phyloP scores from a whole-genome alignment of 2,329 filamentous ascomycete species.

The Aspergillus transmontanensis region DNA sequence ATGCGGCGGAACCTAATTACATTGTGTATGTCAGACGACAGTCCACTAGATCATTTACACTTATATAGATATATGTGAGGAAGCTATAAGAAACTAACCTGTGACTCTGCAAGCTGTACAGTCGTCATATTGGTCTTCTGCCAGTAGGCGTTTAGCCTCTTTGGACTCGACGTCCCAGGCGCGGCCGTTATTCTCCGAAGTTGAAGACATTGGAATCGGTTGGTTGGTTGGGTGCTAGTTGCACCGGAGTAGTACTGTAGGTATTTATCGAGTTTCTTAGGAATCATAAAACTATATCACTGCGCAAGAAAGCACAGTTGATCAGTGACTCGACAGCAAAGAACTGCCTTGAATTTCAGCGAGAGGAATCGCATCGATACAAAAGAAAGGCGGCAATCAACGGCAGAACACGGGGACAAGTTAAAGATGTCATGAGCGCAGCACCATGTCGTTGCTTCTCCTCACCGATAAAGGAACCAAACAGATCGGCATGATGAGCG shows the following conservation, averaged over 20 bases:
- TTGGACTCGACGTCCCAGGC: conserved; percentile 59
- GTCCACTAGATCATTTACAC: not conserved
- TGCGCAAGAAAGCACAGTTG: not conserved
- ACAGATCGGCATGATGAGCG: conserved; percentile 65
- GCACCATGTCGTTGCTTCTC: conserved; percentile 10
- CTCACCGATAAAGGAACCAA: conserved; percentile 23
- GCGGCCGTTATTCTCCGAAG: conserved; percentile 45
- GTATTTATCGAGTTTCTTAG: not conserved
- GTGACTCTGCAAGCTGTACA: conserved; percentile 72
- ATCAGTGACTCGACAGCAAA: not conserved
- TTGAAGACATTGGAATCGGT: conserved; percentile 40
- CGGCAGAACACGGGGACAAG: conserved; percentile 33
- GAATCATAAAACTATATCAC: not conserved
- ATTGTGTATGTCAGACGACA: conserved; percentile 11
- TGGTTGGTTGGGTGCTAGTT: not conserved
- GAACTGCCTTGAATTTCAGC: not conserved
- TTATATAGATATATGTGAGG: not conserved
- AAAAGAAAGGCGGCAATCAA: not conserved
- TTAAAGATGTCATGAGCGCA: conserved; percentile 4
- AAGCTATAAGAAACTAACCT: conserved; percentile 54
- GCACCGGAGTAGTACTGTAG: not conserved
- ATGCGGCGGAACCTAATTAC: conserved; percentile 69
- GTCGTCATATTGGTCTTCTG: conserved; percentile 54
- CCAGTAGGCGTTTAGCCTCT: conserved; percentile 61
- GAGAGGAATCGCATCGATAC: not conserved